Base-by-base conservation (phyloP, 2,329 filamentous ascomycete species). In the Monosporascus sp. region DNA sequence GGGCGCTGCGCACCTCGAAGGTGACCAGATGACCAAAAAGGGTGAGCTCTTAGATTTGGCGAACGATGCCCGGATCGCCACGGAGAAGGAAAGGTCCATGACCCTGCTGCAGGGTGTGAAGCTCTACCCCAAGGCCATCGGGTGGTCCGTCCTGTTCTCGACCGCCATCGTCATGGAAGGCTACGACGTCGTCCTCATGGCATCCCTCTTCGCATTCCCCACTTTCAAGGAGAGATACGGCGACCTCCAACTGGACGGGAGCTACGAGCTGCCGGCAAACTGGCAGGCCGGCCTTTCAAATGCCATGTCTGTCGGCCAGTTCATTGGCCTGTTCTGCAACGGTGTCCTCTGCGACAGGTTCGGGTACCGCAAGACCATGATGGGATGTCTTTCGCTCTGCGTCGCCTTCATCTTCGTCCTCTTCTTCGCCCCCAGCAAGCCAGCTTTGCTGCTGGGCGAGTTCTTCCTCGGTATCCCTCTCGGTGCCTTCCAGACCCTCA, bases 71-170 rank as follows among this genome's bases (percentile, higher is more conserved):
- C 72, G 70, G 56, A 60, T 71, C 15, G 74, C 73, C 3, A 66
- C 74, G n/a, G 65, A 70, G 4, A 63, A 68, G 4, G 74, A 77
- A 58, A 73, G 71, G 48, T 49, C 66, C 11, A 75, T 77, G 73
- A 69, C 65, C 5, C 65, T 77, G 5, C 58, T 67, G 55, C 57
- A 71, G 46, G 73, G 73, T 8, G 52, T 75, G 55, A 71, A 68
- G 56, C 68, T 70, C 0, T 78, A 77, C 41, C 74, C 73, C 37
- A 74, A 78, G 44, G 54, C 51, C 38, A 55, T 57, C 7, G 20
- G 37, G 14, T 60, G 56, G 55, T 56, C 55, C 1, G 11, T 65
- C 41, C 43, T 64, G 26, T 58, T 67, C 28, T 65, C 61, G 2
- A 55, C 58, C 2, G 58, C 61, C 14, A 64, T 66, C 38, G 60